Conservation (phyloP, 2,329 filamentous ascomycete genomes). For the Alternaria ventricosa region DNA sequence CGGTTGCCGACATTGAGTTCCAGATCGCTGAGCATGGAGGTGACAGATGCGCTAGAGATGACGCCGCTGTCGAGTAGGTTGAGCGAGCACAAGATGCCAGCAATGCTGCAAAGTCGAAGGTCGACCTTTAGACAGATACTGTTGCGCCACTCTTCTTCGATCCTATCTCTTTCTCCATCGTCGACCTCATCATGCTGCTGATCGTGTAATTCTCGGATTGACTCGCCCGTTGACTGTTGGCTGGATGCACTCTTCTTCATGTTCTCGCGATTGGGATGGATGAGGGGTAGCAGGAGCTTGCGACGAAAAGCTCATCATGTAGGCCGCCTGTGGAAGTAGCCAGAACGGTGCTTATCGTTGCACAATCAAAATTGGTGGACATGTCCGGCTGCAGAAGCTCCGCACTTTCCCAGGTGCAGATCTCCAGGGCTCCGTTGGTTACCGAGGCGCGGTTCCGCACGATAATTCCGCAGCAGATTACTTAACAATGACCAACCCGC, state of each 20-base stretch:
- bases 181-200: constrained; percentile 11
- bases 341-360: constrained; percentile 20
- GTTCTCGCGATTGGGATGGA: neutral
- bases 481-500: constrained; percentile 13
- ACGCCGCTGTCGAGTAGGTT: constrained; percentile 74
- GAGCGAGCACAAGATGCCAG: constrained; percentile 72
- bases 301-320: constrained; percentile 7
- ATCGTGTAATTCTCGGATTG: constrained; percentile 22
- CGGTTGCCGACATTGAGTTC: constrained; percentile 66
- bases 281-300: neutral
- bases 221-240: constrained; percentile 19
- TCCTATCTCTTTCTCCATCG: constrained; percentile 9
- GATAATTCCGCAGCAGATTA: constrained; percentile 10
- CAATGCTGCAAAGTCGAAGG: constrained; percentile 72
- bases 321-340: constrained; percentile 9
- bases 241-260: constrained; percentile 25
- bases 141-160: constrained; percentile 48
- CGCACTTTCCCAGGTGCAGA: constrained; percentile 10
- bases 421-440: constrained; percentile 5
- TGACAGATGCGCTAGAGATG: constrained; percentile 72
- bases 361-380: constrained; percentile 9
- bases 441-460: constrained; percentile 10
- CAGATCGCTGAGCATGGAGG: constrained; percentile 70
- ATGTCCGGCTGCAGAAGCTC: constrained; percentile 14
- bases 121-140: constrained; percentile 69